A percentile compares a stretch with the other conserved stretches of the same genome.
These are phyloP conservation scores for Exsudoporus frostii DNA, from an alignment of 768 basidiomycete species.

Conservation along the genomic window DNA sequence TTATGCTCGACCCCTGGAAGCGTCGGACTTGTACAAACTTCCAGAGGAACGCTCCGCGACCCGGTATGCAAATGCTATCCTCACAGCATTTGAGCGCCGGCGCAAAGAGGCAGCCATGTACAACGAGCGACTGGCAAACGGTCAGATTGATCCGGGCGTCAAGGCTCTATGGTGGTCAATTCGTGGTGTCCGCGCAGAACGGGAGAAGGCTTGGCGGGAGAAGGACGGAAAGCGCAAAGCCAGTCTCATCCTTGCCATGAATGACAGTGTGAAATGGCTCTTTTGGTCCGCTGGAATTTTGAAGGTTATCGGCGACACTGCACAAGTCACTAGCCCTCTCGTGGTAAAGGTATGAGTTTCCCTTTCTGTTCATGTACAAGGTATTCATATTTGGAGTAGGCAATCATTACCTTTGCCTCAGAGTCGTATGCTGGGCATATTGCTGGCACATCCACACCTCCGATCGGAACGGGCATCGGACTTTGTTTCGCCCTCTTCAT, in stretches of 20 bases:
- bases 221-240: conserved; percentile 58
- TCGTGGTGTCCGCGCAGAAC: conserved; percentile 42
- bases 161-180: conserved; percentile 60
- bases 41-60: conserved; percentile 58
- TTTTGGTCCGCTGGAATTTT: conserved; percentile 70
- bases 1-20: conserved; percentile 77
- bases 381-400: conserved; percentile 34
- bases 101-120: conserved; percentile 58
- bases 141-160: conserved; percentile 57
- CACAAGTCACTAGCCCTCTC: conserved; percentile 72
- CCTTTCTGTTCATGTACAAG: background rate
- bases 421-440: conserved; percentile 54
- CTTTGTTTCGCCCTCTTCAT: conserved; percentile 65
- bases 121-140: conserved; percentile 64
- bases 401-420: conserved; percentile 67
- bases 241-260: conserved; percentile 67
- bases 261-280: conserved; percentile 74
- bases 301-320: conserved; percentile 63
- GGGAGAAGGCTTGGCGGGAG: conserved; percentile 64
- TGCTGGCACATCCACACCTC: conserved; percentile 36
- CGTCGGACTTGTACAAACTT: conserved; percentile 77
- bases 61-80: conserved; percentile 59
- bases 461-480: conserved; percentile 64
- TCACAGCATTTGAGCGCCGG: conserved; percentile 60
- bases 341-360: conserved; percentile 65